Evolutionary conservation across 2,329 filamentous ascomycete species (phyloP), one percentile per base, ranked within the genome.

Genomic region (Beauveria sp.): DNA sequence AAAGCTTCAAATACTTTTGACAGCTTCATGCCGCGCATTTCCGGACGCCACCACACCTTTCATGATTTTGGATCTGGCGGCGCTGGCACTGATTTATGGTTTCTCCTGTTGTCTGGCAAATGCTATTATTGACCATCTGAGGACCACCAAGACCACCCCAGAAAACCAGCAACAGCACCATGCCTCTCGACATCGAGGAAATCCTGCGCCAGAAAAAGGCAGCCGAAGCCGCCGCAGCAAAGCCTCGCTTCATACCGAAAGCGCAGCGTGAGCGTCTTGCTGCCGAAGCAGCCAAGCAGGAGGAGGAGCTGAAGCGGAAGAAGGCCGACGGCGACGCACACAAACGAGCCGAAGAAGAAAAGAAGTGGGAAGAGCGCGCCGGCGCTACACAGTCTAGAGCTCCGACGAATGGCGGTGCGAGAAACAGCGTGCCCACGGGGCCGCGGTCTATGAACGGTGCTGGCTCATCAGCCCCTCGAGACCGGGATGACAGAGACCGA

Each of bases 201-300:
- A 82, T 96, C 5, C 76, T 96, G 24, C 85, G 86, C 66, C 89
- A 93, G 76, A 96, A 96, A 80, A 90, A 89, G 71, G 91, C 90
- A 64, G 88, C 90, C 30, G 91, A 95, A 74, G 89, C 89, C 42
- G 91, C 89, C 18, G 88, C 91, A 10, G 84, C 90, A 60, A 96
- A 95, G 80, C 92, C 92, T 5, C 93, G 91, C 73, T 96, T 96
- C 71, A 78, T 96, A 24, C 89, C 90, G 5, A 95, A 90, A 77
- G 88, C 89, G 38, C 84, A 96, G 72, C 84, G 93, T 60, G 91
- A 96, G 72, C 84, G 86, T 63, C 75, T 96, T 28, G 91, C 91
- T 34, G 79, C 91, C 18, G 90, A 96, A 70, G 91, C 91, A 76
- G 81, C 86, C 38, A 81, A 84, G 70, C 90, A 92, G 76, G 82